These are phyloP conservation scores for Symbiodinium natans DNA, from an alignment of 73 alveolate species.

Conservation along the genomic window DNA sequence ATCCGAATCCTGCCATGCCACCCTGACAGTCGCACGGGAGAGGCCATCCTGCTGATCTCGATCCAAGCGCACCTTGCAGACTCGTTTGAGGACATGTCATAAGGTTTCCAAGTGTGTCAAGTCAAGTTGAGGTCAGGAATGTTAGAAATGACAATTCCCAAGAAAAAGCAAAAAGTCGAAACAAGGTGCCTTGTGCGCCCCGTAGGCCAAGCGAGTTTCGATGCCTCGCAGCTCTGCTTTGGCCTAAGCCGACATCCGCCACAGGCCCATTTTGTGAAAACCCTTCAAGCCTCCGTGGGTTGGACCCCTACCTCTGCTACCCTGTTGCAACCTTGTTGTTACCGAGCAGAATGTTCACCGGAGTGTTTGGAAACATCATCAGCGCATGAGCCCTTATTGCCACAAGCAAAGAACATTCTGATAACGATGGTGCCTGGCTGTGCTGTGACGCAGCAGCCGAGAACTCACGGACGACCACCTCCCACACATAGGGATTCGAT, in stretches of 20 bases:
- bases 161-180: not conserved
- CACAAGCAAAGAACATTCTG: too few relatives aligned
- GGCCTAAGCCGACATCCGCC: conserved; percentile 2
- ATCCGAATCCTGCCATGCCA: not conserved
- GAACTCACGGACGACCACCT: conserved; percentile 89
- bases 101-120: not conserved
- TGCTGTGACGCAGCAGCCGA: conserved; percentile 90
- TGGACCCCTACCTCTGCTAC: too few relatives aligned
- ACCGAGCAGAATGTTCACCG: too few relatives aligned
- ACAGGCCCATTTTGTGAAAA: too few relatives aligned
- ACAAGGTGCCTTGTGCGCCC: conserved; percentile 74
- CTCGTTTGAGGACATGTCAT: not conserved
- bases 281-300: too few relatives aligned
- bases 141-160: not conserved
- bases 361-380: too few relatives aligned
- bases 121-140: not conserved
- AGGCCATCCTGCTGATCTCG: conserved; percentile 84
- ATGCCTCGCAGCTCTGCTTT: conserved; percentile 75
- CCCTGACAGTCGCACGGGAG: conserved; percentile 76
- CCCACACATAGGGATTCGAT: too few relatives aligned
- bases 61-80: conserved; percentile 66
- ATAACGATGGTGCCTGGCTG: too few relatives aligned
- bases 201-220: conserved; percentile 84
- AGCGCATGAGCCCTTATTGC: too few relatives aligned
- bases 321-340: too few relatives aligned